Base-by-base conservation (phyloP, 768 basidiomycete species). In the Pholiota microspora region DNA sequence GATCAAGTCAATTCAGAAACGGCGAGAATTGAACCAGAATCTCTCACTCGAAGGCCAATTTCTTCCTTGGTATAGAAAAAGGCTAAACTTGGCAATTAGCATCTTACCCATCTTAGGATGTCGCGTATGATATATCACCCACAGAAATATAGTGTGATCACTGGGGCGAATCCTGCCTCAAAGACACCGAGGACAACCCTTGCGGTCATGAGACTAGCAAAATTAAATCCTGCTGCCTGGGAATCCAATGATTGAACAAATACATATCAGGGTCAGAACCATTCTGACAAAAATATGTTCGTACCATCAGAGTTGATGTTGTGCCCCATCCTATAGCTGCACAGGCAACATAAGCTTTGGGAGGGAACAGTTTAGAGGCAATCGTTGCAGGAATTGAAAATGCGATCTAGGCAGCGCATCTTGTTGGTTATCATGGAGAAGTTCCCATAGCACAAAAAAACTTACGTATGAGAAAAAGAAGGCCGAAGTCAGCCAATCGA, bases 381-480 rank as follows among this genome's bases (percentile, higher is more conserved):
- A 89, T 60, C 0, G 82, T 82, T 5, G 84, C 86, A 2, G 89
- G 89, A 16, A 89, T 68, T 73, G 86, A 84, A 56, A 72, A 85
- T 24, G 89, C 59, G 54, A 92, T 88, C 87, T 90, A 27, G 6
- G n/a, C 7, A 35, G 24, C 5, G 10, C n/a, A 24, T 6, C 10
- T 42, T 10, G 12, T n/a, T 8, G 2, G 9, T 21, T 28, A 23
- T 36, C 3, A 12, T 36, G 56, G 44, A 25, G 18, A 25, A 34
- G 38, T 45, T 38, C 28, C 16, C 16, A 7, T 3, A 23, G 46
- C 15, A 32, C 23, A 28, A 32, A 24, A 36, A 16, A 28, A 58
- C 80, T 54, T 53, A 86, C 88, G 66, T 91, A 92, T 58, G 90
- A 83, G 69, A 92, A 83, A 70, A 86, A 92, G 71, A 92, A 92